Base-by-base conservation (phyloP, 2,329 filamentous ascomycete species). In the Scedosporium dehoogii region DNA sequence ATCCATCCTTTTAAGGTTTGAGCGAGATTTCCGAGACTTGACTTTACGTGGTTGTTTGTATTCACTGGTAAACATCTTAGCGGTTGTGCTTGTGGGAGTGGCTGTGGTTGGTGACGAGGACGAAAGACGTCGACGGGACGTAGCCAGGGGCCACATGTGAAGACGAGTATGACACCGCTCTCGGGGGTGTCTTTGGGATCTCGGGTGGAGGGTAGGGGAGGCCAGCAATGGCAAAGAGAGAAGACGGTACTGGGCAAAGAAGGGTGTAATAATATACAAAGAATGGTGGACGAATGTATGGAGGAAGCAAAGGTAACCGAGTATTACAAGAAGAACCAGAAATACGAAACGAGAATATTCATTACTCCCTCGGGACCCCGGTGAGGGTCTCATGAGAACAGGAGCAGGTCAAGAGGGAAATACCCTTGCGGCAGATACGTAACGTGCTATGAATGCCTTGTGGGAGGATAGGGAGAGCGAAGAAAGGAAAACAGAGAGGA, bases 1-100 rank as follows among this genome's bases (percentile, higher is more conserved):
- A 69, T 88, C 85, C 84, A 88, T 87, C 73, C 79, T 85, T 72
- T 82, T 79, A 71, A 81, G 68, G 65, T 64, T 60, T 16, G 65
- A 63, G 46, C 63, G 65, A 60, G 66, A 63, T 29, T 60, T 65
- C 53, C 64, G 63, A 42, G 66, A 62, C 29, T 62, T 62, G 56
- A 33, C 12, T 38, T 44, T 59, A 55, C 57, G 61, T 23, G 53
- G 51, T 58, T 42, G 56, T 57, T 62, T 65, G 65, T 73, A 70
- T 62, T 78, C 76, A 77, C 76, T 82, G 70, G 73, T 66, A 76
- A 78, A 79, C 80, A 83, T 83, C 72, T 80, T 79, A 61, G 59
- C 59, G 59, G 59, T 23, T 29, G 27, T 29, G 27, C 27, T 29
- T 29, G 27, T 61, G 44, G 6, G 7, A 18, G 25, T 16, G 29